Evolutionary conservation across 345 rosid species (phyloP), one percentile per base, ranked within the genome.

Genomic region (Conringia planisiliqua): DNA sequence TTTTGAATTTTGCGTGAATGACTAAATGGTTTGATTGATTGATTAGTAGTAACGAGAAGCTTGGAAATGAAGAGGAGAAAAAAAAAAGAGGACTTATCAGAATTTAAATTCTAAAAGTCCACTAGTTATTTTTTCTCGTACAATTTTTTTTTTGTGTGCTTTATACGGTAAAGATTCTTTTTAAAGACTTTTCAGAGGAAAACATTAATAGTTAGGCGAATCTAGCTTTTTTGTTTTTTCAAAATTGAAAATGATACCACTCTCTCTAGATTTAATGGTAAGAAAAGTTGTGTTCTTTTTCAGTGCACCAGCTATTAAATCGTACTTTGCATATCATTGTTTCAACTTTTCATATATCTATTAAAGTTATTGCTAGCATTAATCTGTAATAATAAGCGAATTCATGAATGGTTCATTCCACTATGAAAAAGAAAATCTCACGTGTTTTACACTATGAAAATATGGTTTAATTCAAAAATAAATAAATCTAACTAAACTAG

Each of bases 201-300:
- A 56, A 47, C 61, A 77, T 58, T 63, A 57, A 70, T 56, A 71
- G 68, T 77, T 71, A 57, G 71, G 68, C 71, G 80, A 71, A 71
- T 66, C 68, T 66, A 64, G 20, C 61, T 39, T 56, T 51, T 70
- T 51, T 43, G 0, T 48, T 77, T 12, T 54, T 64, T 77, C 68
- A 67, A 71, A 71, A 77, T 18, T 77, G 68, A 65, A 71, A 77
- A 71, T 65, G 72, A 71, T 64, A 64, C 52, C 66, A 77, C 29
- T 36, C 76, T 68, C 57, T 56, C 2, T 54, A 5, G 36, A 55
- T 63, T 70, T 76, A 77, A 63, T 70, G 80, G 76, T 63, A 26
- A 55, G 22, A 44, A 70, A 77, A 77, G 72, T 70, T 70, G 71
- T 77, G n/a, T 77, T 70, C 80, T 77, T 76, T 76, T 77, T 77